phyloP scores from a whole-genome alignment of 768 basidiomycete genomes.

The Cantharellus cinnabarinus region DNA sequence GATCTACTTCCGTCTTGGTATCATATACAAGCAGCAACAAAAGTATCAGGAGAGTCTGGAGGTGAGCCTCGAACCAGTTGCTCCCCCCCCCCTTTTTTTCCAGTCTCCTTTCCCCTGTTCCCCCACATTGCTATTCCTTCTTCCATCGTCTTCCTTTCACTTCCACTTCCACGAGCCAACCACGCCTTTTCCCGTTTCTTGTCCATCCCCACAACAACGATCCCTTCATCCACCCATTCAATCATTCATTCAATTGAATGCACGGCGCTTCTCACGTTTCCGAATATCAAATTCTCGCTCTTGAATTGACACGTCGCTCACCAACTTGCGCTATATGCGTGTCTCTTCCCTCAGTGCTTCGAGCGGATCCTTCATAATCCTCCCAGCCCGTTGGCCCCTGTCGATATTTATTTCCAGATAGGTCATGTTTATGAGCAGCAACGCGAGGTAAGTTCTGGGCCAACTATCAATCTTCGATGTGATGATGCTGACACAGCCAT shows the following conservation, averaged over 20 bases:
- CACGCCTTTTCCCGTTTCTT: background rate
- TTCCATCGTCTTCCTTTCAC: background rate
- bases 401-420: conserved; percentile 99
- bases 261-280: background rate
- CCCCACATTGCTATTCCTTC: background rate
- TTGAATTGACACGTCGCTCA: too few relatives aligned
- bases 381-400: conserved; percentile 84
- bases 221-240: background rate
- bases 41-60: conserved; percentile 75
- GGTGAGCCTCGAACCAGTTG: conserved; percentile 11
- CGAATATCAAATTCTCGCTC: too few relatives aligned
- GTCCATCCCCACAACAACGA: background rate
- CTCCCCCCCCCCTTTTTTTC: background rate
- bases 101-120: background rate
- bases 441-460: conserved; percentile 49
- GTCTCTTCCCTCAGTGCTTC: conserved; percentile 37
- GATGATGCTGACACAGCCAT: conserved; percentile 1
- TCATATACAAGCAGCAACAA: conserved; percentile 97
- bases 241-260: background rate
- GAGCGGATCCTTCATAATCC: conserved; percentile 92
- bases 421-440: conserved; percentile 97
- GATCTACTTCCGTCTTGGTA: conserved; percentile 91
- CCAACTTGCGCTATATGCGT: too few relatives aligned
- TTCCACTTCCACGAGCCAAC: background rate
- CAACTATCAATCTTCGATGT: background rate